These are phyloP conservation scores for Hibiscus tridactylites DNA, from an alignment of 345 rosid species.

Conservation along the genomic window DNA sequence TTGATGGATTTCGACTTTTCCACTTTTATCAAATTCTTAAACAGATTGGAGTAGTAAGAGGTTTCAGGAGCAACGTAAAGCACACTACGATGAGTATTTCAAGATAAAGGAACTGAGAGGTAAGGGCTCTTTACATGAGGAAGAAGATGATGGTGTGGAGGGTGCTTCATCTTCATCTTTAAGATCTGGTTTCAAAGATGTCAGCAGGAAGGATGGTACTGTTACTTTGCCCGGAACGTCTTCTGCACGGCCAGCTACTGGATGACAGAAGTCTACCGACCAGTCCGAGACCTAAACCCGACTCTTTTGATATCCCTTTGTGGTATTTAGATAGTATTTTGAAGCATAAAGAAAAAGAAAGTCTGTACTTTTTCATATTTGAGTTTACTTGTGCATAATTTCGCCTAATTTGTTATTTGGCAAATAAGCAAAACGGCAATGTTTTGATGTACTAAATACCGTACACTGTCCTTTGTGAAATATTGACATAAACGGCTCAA, in stretches of 20 bases:
- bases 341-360: not conserved
- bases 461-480: not conserved
- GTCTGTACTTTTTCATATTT: not conserved
- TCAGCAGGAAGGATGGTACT: constrained; percentile 21
- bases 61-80: constrained; percentile 75
- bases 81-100: constrained; percentile 81
- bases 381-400: not conserved
- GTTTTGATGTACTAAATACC: not conserved
- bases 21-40: constrained; percentile 31
- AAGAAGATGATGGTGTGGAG: constrained; percentile 44
- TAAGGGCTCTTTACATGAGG: constrained; percentile 55
- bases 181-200: constrained; percentile 29
- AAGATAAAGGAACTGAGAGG: constrained; percentile 72
- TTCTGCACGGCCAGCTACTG: constrained; percentile 24
- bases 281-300: not conserved
- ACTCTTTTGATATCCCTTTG: constrained; percentile 1
- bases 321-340: not conserved
- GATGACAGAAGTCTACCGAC: constrained; percentile 9
- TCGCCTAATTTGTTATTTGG: not conserved
- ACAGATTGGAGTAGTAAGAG: constrained; percentile 29
- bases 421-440: not conserved
- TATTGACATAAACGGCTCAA: not conserved
- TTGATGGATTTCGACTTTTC: not conserved
- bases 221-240: constrained; percentile 19
- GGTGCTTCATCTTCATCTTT: constrained; percentile 34